Conservation (phyloP, 352 stramenopile genomes). For the Phytophthora crassamura region DNA sequence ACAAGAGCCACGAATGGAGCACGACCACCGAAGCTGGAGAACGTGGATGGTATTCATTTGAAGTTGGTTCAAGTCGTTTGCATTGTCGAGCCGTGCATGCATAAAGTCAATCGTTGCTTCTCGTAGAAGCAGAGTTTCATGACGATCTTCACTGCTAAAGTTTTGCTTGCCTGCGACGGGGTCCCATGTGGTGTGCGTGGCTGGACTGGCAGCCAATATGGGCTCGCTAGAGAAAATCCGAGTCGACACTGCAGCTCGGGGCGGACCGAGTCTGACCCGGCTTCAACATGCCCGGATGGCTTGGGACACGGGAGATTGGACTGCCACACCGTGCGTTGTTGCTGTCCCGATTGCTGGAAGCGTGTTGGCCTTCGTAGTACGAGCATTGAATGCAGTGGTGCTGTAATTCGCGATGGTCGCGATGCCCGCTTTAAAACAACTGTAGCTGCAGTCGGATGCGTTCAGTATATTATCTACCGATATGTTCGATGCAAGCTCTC, state of each 20-base stretch:
- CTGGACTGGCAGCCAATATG: conserved; percentile 31
- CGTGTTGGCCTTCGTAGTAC: background rate
- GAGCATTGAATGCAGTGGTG: too few species aligned
- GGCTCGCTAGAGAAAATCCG: conserved; percentile 18
- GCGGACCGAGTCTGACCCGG: conserved; percentile 8
- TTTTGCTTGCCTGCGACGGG: conserved; percentile 16
- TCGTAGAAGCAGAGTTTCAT: background rate
- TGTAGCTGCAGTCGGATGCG: too few species aligned
- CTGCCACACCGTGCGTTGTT: background rate
- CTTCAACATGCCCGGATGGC: conserved; percentile 30
- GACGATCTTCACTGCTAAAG: background rate
- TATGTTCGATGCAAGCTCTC: background rate
- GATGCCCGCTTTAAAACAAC: background rate
- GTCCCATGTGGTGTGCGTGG: conserved; percentile 22
- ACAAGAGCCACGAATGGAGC: conserved; percentile 27
- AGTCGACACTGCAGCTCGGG: background rate
- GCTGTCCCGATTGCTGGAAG: background rate
- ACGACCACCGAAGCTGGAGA: conserved; percentile 16
- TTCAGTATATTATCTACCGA: background rate
- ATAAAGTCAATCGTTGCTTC: too few species aligned
- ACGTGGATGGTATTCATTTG: background rate
- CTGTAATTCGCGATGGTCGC: background rate
- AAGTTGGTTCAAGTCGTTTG: background rate
- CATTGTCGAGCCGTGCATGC: background rate
- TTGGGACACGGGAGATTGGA: conserved; percentile 35